Evolutionary conservation across 371 early-diverging fungal genomes (phyloP).

Genomic region (Mortierella sp.): DNA sequence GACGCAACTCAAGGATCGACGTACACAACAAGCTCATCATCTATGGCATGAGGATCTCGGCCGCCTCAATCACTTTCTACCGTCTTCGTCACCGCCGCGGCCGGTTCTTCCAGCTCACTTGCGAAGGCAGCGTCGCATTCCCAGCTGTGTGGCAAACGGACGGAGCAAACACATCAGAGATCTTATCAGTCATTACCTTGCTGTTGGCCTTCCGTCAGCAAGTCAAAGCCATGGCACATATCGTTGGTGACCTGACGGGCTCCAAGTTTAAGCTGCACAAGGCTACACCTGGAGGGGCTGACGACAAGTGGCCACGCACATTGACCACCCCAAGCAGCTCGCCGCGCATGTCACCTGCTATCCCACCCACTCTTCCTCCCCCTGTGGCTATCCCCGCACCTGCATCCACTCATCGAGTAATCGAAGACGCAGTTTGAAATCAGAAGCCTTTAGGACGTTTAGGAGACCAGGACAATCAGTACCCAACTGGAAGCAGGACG

Average conservation of each 20-base stretch:
- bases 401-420: too few relatives aligned
- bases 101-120: slow-evolving; percentile 5
- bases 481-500: too few relatives aligned
- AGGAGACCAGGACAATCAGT: too few relatives aligned
- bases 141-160: slow-evolving; percentile 6
- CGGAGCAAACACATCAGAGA: slow-evolving; percentile 3
- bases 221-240: slow-evolving; percentile 3
- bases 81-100: background rate
- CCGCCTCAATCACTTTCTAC: slow-evolving; percentile 1
- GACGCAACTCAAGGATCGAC: background rate
- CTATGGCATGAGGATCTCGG: slow-evolving; percentile 12
- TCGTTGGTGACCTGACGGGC: slow-evolving; percentile 2
- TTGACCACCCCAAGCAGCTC: slow-evolving; percentile 2
- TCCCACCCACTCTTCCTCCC: too few relatives aligned
- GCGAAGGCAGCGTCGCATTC: slow-evolving; percentile 6
- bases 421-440: too few relatives aligned
- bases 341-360: slow-evolving; percentile 7
- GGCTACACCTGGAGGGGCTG: slow-evolving; percentile 3
- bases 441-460: too few relatives aligned
- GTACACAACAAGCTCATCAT: slow-evolving; percentile 1
- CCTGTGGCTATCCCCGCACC: too few relatives aligned
- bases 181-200: slow-evolving; percentile 3
- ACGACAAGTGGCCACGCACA: slow-evolving; percentile 15
- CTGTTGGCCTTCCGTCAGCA: slow-evolving; percentile 6
- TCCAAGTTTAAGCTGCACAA: slow-evolving; percentile 3